Conservation (phyloP, 352 stramenopile species). For the Peronospora tabacina region DNA sequence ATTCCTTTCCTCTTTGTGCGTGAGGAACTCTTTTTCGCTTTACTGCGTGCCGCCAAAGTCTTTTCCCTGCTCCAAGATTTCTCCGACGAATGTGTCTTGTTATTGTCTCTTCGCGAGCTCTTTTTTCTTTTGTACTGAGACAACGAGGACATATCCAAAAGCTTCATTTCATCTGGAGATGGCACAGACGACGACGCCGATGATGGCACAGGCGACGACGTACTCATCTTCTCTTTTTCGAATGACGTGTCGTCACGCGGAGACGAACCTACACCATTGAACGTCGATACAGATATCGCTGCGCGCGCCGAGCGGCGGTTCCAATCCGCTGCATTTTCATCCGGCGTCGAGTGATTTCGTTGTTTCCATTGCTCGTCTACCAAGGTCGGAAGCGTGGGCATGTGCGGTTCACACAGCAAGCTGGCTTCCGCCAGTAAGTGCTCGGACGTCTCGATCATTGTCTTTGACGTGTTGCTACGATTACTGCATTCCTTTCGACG, state of each 20-base stretch:
- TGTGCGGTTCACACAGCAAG: slow-evolving; percentile 20
- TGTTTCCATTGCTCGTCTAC: slow-evolving; percentile 10
- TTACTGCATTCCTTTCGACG: neutral
- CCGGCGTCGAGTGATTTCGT: slow-evolving; percentile 18
- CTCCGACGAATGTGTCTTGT: slow-evolving; percentile 24
- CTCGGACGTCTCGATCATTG: slow-evolving; percentile 23
- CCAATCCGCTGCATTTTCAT: slow-evolving; percentile 9
- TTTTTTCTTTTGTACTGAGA: slow-evolving; percentile 22
- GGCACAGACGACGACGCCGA: slow-evolving; percentile 16
- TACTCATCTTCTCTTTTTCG: slow-evolving; percentile 21
- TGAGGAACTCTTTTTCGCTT: slow-evolving; percentile 15
- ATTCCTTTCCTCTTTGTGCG: slow-evolving; percentile 30
- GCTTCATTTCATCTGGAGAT: slow-evolving; percentile 19
- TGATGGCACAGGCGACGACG: slow-evolving; percentile 18
- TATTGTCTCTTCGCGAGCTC: slow-evolving; percentile 13
- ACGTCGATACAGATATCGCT: slow-evolving; percentile 9
- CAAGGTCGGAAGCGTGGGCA: slow-evolving; percentile 16
- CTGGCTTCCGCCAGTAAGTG: slow-evolving; percentile 14
- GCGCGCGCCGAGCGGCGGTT: slow-evolving; percentile 15
- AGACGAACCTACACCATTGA: slow-evolving; percentile 9
- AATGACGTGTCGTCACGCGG: slow-evolving; percentile 17
- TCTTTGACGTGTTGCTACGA: slow-evolving; percentile 12
- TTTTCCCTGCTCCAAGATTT: slow-evolving; percentile 17
- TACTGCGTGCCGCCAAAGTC: slow-evolving; percentile 9
- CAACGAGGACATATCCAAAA: slow-evolving; percentile 24